Conservation (phyloP, 805 yeast species). For the Lachancea meyersii region DNA sequence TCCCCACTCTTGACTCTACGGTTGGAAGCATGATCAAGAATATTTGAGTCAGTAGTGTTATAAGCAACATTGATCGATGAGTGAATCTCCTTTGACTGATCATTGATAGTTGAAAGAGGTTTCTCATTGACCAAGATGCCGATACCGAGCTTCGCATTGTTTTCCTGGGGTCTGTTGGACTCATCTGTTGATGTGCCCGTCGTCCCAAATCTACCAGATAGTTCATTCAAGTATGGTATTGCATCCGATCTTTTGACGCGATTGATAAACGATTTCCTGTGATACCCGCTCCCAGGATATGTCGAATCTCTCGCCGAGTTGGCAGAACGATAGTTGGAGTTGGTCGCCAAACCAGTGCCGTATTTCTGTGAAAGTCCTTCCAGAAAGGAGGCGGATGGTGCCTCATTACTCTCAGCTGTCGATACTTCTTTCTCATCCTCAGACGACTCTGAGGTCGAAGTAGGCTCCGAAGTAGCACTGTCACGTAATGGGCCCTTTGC, state of each 20-base stretch:
- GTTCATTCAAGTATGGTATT: conserved; percentile 25
- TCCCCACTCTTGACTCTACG: neutral
- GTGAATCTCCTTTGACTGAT: too few relatives aligned
- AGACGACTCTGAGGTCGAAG: conserved; percentile 9
- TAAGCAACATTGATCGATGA: too few relatives aligned
- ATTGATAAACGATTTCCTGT: conserved; percentile 25
- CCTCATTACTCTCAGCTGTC: conserved; percentile 9
- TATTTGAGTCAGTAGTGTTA: too few relatives aligned
- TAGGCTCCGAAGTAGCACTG: neutral
- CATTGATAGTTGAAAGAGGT: neutral
- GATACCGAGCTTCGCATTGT: conserved; percentile 2
- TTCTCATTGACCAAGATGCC: conserved; percentile 5
- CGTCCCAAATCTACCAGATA: conserved; percentile 21
- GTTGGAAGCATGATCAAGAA: too few relatives aligned
- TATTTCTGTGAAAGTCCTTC: conserved; percentile 31
- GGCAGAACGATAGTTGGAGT: neutral
- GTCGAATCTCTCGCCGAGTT: conserved; percentile 6
- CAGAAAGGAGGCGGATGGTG: conserved; percentile 22
- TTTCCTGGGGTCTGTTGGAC: too few relatives aligned
- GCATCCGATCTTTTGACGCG: conserved; percentile 25
- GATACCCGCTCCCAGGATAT: conserved; percentile 13
- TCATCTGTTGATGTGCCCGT: too few relatives aligned
- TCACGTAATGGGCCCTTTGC: conserved; percentile 7
- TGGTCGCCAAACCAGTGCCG: conserved; percentile 24
- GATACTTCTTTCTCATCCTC: conserved; percentile 10